phyloP scores from a whole-genome alignment of 2,329 filamentous ascomycete genomes.

The Cordyceps javanica region DNA sequence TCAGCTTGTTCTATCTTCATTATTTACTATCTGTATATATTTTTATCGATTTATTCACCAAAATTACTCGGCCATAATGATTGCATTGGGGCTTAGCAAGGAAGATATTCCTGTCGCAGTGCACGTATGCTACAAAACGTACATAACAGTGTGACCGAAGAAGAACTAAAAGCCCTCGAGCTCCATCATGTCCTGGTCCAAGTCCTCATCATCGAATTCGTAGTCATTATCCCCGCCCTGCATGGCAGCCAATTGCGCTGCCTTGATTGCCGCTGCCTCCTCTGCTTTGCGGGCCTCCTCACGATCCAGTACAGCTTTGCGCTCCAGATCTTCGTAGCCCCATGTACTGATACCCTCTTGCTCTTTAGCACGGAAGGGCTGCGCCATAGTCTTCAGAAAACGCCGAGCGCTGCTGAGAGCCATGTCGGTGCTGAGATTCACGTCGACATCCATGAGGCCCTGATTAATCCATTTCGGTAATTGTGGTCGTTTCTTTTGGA shows the following conservation, averaged over 20 bases:
- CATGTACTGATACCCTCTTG: constrained; percentile 93
- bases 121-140: neutral
- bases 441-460: constrained; percentile 75
- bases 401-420: constrained; percentile 82
- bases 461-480: constrained; percentile 96
- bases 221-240: constrained; percentile 35
- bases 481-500: constrained; percentile 84
- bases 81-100: neutral
- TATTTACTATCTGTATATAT: neutral
- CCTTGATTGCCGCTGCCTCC: constrained; percentile 29
- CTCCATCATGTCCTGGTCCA: constrained; percentile 53
- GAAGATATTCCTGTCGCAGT: neutral
- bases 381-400: constrained; percentile 86
- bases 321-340: constrained; percentile 71
- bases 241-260: constrained; percentile 16
- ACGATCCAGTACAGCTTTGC: constrained; percentile 69
- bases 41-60: neutral
- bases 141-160: neutral
- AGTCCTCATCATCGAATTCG: constrained; percentile 46
- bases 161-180: constrained; percentile 26
- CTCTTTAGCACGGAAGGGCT: constrained; percentile 74
- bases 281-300: constrained; percentile 60
- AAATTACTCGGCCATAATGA: neutral
- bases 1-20: neutral
- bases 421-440: constrained; percentile 93